Base-by-base conservation (phyloP, 2,329 filamentous ascomycete species). In the Xylaria sp. region DNA sequence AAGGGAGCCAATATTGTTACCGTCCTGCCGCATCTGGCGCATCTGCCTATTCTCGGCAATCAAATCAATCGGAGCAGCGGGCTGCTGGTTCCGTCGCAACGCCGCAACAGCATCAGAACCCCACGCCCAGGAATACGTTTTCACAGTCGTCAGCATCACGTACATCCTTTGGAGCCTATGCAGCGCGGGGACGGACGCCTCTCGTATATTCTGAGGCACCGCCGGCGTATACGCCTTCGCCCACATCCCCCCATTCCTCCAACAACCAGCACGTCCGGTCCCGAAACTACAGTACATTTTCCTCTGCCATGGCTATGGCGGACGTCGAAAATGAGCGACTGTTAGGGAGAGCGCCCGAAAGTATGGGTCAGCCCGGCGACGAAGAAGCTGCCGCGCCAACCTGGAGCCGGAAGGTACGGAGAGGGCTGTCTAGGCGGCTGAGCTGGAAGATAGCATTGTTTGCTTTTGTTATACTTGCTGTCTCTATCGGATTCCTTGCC, bases 171-270 rank as follows among this genome's bases (percentile, higher is more conserved):
- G 57, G 44, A 50, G 45, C 49, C 44, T 41, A 62, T 39, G 44
- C 58, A 39, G 51, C 56, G 50, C 50, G 48, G 50, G 59, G 55
- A 29, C 56, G 63, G 54, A 63, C 63, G 29, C 57, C 60, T 29
- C 67, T 69, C 19, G 56, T 70, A 66, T 71, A 71, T 66, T 68
- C 69, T 20, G 69, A 72, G 48, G 78, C 78, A 5, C 79, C 79
- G 8, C 79, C 79, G 6, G 79, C 79, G 8, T 82, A 82, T 64
- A 77, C 76, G 2, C 77, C 78, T 7, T 76, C 72, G 13, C 68
- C 64, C 19, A 56, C 50, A 4, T 52, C 62, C 5, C 61, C 61
- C 7, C 48, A 58, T 7, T 52, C 62, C 17, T 48, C 54, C 24
- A 52, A 34, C 22, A 57, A 43, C 44, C 60, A 56, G 22, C 54